Base-by-base conservation (phyloP, 1,284 basidiomycete genomes). In the Ustilago xerochloae region DNA sequence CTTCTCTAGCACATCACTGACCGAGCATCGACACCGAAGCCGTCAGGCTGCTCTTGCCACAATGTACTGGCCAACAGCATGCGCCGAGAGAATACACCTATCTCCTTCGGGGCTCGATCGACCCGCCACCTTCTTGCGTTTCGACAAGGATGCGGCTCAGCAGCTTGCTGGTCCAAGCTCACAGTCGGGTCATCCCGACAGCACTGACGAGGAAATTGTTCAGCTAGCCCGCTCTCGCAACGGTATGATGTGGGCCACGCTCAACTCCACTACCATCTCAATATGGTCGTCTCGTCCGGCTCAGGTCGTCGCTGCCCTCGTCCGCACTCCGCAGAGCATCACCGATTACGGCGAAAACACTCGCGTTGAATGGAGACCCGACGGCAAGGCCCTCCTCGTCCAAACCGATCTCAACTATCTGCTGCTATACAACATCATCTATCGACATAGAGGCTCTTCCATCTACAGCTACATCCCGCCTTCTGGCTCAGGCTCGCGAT, bases 21-120 rank as follows among this genome's bases (percentile, higher is more conserved):
- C 4, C 5, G 7, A 15, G 2, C 4, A 6, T 20, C 38, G 38
- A 18, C n/a, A 6, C 5, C 6, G 6, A 15, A 26, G 41, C 22
- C 6, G 6, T 2, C 20, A 6, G 22, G 22, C 12, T 6, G 24
- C 22, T 8, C 12, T 24, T 6, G 22, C 10, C 41, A 33, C 32
- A 33, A 83, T 83, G 81, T 83, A 83, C 46, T 83, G 81, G 81
- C 81, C 81, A 18, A 79, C 72, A 8, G 72, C 75, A 29, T 77
- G 72, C 45, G 80, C 81, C 43, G 67, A 77, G 52, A 63, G 81
- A 47, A 65, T 81, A 20, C 71, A 76, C 46, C 68, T 78, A 38
- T 74, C 77, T 7, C 73, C 79, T 9, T 74, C 75, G 12, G 80
- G 78, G 38, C 64, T 75, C n/a, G 43, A 68, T 18, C 56, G 33